Evolutionary conservation across 169 alveolate species (phyloP).

Genomic region (Cryptosporidium tyzzeri): DNA sequence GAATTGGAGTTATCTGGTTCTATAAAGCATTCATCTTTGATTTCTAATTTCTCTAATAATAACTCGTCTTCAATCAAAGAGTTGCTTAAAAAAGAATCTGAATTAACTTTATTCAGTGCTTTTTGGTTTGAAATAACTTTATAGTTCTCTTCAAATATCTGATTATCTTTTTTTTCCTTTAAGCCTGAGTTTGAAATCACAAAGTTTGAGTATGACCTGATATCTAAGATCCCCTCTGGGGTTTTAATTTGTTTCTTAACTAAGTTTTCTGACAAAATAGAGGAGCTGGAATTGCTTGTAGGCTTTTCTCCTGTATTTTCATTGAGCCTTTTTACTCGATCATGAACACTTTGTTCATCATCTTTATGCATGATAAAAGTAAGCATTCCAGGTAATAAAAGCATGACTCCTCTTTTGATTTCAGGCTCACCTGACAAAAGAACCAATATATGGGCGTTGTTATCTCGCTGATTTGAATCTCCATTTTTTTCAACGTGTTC

Average conservation of each 20-base stretch:
- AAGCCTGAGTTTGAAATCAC: not conserved
- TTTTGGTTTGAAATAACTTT: not conserved
- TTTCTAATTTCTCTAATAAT: not conserved
- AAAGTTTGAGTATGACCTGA: conserved; percentile 66
- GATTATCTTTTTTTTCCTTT: not conserved
- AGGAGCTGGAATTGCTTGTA: not conserved
- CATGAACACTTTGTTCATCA: not conserved
- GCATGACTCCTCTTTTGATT: conserved; percentile 44
- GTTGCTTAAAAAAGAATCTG: not conserved
- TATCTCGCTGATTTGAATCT: not conserved
- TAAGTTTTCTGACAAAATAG: not conserved
- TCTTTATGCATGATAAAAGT: conserved; percentile 16
- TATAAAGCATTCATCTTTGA: not conserved
- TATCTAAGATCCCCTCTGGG: conserved; percentile 22
- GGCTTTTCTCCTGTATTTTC: not conserved
- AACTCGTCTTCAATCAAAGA: not conserved
- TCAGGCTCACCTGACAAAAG: conserved; percentile 63
- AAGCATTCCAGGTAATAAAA: conserved; percentile 49
- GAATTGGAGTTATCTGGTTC: not conserved
- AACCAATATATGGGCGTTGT: conserved; percentile 23
- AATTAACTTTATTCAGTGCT: not conserved
- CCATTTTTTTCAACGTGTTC: not conserved
- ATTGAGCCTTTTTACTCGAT: not conserved
- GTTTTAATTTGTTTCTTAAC: not conserved
- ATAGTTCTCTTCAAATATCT: not conserved